Base-by-base conservation (phyloP, 2,329 filamentous ascomycete species). In the Amesomyces nigricolor region DNA sequence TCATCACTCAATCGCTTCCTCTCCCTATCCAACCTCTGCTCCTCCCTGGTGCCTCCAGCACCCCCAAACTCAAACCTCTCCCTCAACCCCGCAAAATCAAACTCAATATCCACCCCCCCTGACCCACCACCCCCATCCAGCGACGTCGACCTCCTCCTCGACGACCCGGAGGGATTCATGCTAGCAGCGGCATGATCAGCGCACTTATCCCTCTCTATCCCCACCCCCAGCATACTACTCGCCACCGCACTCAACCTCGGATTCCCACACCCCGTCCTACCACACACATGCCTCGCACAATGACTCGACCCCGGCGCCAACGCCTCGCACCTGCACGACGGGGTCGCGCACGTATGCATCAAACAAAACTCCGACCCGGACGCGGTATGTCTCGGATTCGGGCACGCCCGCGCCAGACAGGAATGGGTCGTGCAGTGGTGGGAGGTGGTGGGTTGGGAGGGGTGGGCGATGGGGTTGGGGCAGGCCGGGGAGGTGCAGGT, bases 1-100 rank as follows among this genome's bases (percentile, higher is more conserved):
- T 61, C 57, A 35, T 59, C 59, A 5, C 54, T 57, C 51, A 53
- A 39, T 39, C 59, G 17, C 32, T 56, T 51, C 43, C 59, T 45
- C 44, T 54, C 7, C 35, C 47, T n/a, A 35, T 53, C 49, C 11
- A 35, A 35, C 11, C 32, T 35, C 32, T 35, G 32, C 32, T 35
- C 32, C 32, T 35, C 32, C 32, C 32, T 35, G 9, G 9, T 13
- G 9, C 32, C 9, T 4, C 32, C 32, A 35, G 32, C 32, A 35
- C 17, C 44, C 2, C 29, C 13, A 14, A 30, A 26, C 30, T 50
- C 48, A 16, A 52, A 52, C 51, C 56, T 26, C 0, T 39, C 43
- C 37, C 56, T n/a, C 40, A 58, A 14, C 47, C 32, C 47, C 5
- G 54, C 56, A n/a, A 35, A 40, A 19, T 52, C 51, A 30, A 54